Base-by-base conservation (phyloP, 139 green algal genomes). In the Picochlorum sp. region DNA sequence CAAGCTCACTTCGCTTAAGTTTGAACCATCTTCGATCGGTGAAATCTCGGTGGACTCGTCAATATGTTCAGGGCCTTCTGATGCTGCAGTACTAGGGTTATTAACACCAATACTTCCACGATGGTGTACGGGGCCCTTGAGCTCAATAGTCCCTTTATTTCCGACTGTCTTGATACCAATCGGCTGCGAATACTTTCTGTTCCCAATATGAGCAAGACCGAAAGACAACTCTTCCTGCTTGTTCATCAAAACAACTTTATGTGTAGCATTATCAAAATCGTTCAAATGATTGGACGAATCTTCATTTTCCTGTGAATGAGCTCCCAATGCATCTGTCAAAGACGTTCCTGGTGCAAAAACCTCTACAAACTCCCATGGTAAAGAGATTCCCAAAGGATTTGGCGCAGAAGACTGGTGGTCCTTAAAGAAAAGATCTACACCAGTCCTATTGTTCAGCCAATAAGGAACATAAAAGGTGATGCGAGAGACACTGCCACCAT, bases 381-480 rank as follows among this genome's bases (percentile, higher is more conserved):
- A 69, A 0, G 56, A 63, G 2, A 70, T 70, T 38, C 72, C 60
- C 6, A 79, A 55, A 34, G 70, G 45, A 52, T 62, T 64, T 34
- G 34, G 28, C 9, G 68, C 66, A 0, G 77, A 75, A 2, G 50
- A 64, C 11, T 50, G 28, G 4, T 56, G 57, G 62, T 84, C 86
- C 56, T 81, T 74, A 64, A 90, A 86, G 16, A 88, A 67, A n/a
- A 93, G 73, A 71, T 90, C 78, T 37, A 87, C 71, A 6, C 84
- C 84, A 1, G 80, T 89, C 56, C 85, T 74, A 83, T 93, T 93
- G 77, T 93, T 86, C 18, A 93, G 55, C 86, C 86, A 93, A 76
- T 80, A 90, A 24, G 80, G 67, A 1, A 79, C 66, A 49, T 74
- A 86, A 9, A 93, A 45, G 0, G 77, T 79, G 23, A 92, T 60